Evolutionary conservation across 2,329 filamentous ascomycete genomes (phyloP), one percentile per base, ranked within the genome.

Genomic region (Diaporthe destruens): DNA sequence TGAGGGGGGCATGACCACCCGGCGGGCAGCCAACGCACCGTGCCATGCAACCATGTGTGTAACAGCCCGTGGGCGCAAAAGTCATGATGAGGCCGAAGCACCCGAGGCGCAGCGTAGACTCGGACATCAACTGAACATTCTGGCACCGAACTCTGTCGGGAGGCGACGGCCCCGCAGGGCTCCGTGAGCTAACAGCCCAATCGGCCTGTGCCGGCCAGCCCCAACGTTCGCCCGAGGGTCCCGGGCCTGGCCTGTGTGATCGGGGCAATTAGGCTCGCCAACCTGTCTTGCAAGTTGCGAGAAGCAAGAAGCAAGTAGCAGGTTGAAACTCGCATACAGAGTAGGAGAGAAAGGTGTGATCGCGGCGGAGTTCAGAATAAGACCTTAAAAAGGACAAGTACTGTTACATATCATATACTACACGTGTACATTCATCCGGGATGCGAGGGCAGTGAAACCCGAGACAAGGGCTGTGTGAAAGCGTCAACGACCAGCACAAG

Each of bases 71-170:
- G 47, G n/a, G n/a, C 11, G 34, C 14, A 47, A 53, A n/a, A 44
- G 1, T 2, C 25, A 49, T 32, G 47, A 66, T 32, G 47, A 53
- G 20, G 61, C 61, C 61, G 61, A 66, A 66, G 61, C 47, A 66
- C 61, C 61, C 61, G 61, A 66, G 47, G 18, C 14, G 32, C 53
- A 53, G 32, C 6, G 12, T 39, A 12, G 29, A 32, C 32, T 65
- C 61, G 61, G 61, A 29, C 61, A 65, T 23, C 25, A 65, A 65
- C 29, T n/a, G 20, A n/a, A n/a, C 29, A n/a, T 25, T 23, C 44
- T 51, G 61, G n/a, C 29, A 18, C 61, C 61, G 61, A 65, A 65
- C 61, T 25, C 20, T 65, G 44, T 51, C 61, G 32, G n/a, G 20
- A 39, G 39, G 49, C 9, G n/a, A 51, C 18, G 11, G 44, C 29